Percentiles rank a stretch among this genome's conserved stretches.
Conservation (phyloP, 163 green algal species). For the Chlamydomonas reinhardtii region DNA sequence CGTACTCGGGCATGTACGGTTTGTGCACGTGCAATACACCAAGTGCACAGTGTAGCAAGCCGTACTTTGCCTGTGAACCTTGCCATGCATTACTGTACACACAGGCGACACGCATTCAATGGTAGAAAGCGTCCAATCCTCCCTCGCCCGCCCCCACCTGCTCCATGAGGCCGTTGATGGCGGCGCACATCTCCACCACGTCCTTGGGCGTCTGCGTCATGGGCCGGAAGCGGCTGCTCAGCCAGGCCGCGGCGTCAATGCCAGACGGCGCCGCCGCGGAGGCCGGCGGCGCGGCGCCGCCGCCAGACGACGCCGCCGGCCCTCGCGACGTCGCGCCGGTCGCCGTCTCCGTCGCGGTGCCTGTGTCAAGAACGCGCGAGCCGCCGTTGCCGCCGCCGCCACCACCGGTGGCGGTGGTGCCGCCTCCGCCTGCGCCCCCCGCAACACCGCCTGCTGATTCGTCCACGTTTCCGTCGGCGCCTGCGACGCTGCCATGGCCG, state of each 20-base stretch:
- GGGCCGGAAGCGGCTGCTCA: neutral
- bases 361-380: too few species aligned
- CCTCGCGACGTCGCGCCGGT: too few species aligned
- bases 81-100: too few species aligned
- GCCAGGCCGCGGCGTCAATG: neutral
- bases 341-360: neutral
- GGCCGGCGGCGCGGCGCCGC: too few species aligned
- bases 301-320: too few species aligned
- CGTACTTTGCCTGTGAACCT: too few species aligned
- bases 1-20: too few species aligned
- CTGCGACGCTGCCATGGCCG: slow-evolving; percentile 1
- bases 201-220: neutral
- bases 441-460: neutral
- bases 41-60: too few species aligned
- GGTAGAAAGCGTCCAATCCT: too few species aligned
- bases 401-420: neutral
- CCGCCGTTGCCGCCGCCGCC: neutral
- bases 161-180: slow-evolving; percentile 8
- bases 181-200: slow-evolving; percentile 2
- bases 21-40: too few species aligned
- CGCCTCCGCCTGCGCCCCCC: neutral
- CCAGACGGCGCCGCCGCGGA: too few species aligned
- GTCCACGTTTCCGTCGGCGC: neutral
- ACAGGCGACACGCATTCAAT: too few species aligned
- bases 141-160: neutral